A percentile compares a stretch with the other conserved stretches of the same genome.
Conservation (phyloP, 2,329 filamentous ascomycete species). For the Botrytis elliptica region DNA sequence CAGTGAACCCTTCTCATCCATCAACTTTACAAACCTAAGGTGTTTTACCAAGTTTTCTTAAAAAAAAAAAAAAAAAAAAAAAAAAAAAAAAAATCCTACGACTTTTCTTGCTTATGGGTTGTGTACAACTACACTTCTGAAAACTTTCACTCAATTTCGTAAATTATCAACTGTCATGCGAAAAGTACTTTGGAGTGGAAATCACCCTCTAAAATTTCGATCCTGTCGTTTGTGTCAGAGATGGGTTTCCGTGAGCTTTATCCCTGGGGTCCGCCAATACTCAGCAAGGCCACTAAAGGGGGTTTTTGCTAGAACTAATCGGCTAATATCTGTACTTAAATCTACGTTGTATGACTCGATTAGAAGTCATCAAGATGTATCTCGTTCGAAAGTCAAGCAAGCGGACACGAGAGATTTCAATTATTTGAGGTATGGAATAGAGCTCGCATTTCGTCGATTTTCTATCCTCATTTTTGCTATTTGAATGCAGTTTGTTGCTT, state of each 20-base stretch:
- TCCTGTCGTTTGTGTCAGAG: background rate
- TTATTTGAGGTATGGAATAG: background rate
- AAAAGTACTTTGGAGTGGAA: background rate
- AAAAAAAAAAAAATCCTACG: background rate
- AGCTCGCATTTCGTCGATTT: background rate
- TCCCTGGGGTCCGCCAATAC: background rate
- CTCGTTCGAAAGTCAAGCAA: background rate
- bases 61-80: background rate
- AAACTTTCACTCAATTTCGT: background rate
- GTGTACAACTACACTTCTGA: background rate
- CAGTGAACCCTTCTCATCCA: background rate
- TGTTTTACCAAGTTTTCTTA: background rate
- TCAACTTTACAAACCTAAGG: background rate
- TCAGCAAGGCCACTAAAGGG: background rate
- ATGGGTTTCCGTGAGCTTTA: background rate
- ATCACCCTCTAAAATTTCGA: background rate
- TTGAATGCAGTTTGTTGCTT: background rate
- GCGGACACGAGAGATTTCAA: background rate
- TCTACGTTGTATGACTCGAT: background rate
- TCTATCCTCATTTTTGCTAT: background rate
- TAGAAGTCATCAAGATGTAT: background rate
- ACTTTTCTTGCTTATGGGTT: background rate
- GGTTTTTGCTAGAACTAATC: background rate
- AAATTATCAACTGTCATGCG: background rate
- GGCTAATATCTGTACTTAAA: too few species aligned